Evolutionary conservation across 805 yeast genomes (phyloP), one percentile per base, ranked within the genome.

Genomic region (Starmerella stellata): DNA sequence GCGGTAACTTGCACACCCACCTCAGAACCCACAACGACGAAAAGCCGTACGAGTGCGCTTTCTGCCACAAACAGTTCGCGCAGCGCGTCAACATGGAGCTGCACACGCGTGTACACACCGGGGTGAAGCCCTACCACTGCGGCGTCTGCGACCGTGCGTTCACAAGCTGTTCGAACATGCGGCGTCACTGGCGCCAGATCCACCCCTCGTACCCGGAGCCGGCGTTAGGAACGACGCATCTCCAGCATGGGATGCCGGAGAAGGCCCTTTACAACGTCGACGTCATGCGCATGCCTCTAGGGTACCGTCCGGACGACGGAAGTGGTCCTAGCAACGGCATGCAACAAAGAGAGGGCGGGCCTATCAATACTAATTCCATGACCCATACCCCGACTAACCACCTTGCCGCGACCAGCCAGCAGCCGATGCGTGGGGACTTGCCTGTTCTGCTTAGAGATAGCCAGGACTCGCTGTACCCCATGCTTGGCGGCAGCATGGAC

Each of bases 81-180:
- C 69, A 94, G 52, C 79, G 87, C 56, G 96, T 95, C 16, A 85
- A 85, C 57, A 65, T 68, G 56, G 62, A 81, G 44, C 83, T 93
- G 0, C 95, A 83, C 58, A 58, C 69, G 61, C 65, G 95, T 38
- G 74, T 71, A 2, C 96, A 87, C 55, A 75, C 92, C 1, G 96
- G 96, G 2, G 95, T 85, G 49, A 80, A 75, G 53, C 96, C 96
- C 1, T 85, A 69, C 54, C 57, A 57, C 36, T 87, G 98, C 56
- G 63, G 68, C 20, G 57, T 64, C 2, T 87, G 98, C 57, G 33
- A 42, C 18, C 49, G 49, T 19, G 41, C 45, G 19, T 46, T 46
- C 37, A 46, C 49, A 5, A 36, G 42, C 36, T 46, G 49, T 37
- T 46, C 50, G 16, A 46, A 46, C 34, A 46, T 46, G 50, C 49